Evolutionary conservation across 2,329 filamentous ascomycete genomes (phyloP).

Genomic region (Cladosporium sphaerospermum): DNA sequence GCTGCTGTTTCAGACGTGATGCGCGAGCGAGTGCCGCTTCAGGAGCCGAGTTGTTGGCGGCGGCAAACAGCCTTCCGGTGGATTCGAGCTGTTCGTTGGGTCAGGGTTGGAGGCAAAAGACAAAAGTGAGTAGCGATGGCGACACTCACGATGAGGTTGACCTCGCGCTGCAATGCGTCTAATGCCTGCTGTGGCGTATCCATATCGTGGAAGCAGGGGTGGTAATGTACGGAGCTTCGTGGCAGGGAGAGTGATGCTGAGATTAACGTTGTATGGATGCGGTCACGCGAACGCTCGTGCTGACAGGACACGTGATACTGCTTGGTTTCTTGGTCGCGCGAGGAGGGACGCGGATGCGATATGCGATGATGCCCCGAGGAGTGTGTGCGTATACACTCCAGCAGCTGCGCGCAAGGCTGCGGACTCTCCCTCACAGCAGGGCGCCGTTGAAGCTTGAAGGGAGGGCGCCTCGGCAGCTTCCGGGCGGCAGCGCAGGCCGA

Average conservation of each 20-base stretch:
- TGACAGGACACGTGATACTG: too few relatives aligned
- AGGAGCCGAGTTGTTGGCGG: conserved; percentile 29
- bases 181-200: conserved; percentile 24
- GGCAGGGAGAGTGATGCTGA: not conserved
- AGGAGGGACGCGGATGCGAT: too few relatives aligned
- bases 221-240: not conserved
- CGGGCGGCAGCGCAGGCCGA: too few relatives aligned
- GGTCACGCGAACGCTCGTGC: too few relatives aligned
- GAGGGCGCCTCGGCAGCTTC: too few relatives aligned
- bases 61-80: conserved; percentile 40
- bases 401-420: too few relatives aligned
- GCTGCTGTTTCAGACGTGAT: conserved; percentile 29
- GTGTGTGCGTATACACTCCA: too few relatives aligned
- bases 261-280: not conserved
- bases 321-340: too few relatives aligned
- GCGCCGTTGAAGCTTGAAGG: too few relatives aligned
- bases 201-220: conserved; percentile 13
- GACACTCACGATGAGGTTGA: conserved; percentile 41
- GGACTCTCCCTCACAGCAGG: too few relatives aligned
- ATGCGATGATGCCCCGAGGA: too few relatives aligned
- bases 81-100: conserved; percentile 33
- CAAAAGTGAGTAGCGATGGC: too few relatives aligned
- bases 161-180: conserved; percentile 41
- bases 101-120: not conserved
- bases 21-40: conserved; percentile 25